These are phyloP conservation scores for Nakaseomyces kungkrabaensis DNA, from an alignment of 1,139 yeast species.

Conservation along the genomic window DNA sequence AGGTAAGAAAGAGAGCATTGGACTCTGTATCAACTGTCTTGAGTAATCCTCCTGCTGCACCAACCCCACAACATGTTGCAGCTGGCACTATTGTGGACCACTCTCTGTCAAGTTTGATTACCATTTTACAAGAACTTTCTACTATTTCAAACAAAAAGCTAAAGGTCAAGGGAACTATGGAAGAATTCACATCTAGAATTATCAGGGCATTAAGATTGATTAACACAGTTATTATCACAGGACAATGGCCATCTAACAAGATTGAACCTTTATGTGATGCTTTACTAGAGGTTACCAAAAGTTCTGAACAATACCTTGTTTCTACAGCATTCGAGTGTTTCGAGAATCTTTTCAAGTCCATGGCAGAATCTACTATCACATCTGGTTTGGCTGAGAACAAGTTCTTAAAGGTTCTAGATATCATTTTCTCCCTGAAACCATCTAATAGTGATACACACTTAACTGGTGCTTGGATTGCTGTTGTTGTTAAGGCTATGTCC, in stretches of 20 bases:
- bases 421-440: slow-evolving; percentile 74
- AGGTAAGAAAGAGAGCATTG: slow-evolving; percentile 89
- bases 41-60: slow-evolving; percentile 69
- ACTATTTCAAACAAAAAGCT: slow-evolving; percentile 30
- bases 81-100: slow-evolving; percentile 59
- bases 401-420: slow-evolving; percentile 53
- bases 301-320: slow-evolving; percentile 76
- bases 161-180: slow-evolving; percentile 33
- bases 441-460: slow-evolving; percentile 71
- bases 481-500: slow-evolving; percentile 75
- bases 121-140: slow-evolving; percentile 39
- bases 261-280: slow-evolving; percentile 69
- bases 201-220: slow-evolving; percentile 75
- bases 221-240: slow-evolving; percentile 56
- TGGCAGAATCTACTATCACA: slow-evolving; percentile 30
- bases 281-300: slow-evolving; percentile 63
- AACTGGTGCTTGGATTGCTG: slow-evolving; percentile 93
- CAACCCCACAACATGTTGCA: slow-evolving; percentile 69
- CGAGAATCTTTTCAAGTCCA: slow-evolving; percentile 73
- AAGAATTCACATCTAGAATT: slow-evolving; percentile 45
- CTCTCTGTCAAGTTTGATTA: slow-evolving; percentile 38
- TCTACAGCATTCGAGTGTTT: slow-evolving; percentile 77
- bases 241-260: slow-evolving; percentile 69
- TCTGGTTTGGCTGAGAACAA: slow-evolving; percentile 43
- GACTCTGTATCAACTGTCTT: slow-evolving; percentile 66